Percentiles rank a stretch among this genome's conserved stretches.
These are phyloP conservation scores for Geosiphon pyriformis DNA, from an alignment of 192 early-diverging fungal species.

Conservation along the genomic window DNA sequence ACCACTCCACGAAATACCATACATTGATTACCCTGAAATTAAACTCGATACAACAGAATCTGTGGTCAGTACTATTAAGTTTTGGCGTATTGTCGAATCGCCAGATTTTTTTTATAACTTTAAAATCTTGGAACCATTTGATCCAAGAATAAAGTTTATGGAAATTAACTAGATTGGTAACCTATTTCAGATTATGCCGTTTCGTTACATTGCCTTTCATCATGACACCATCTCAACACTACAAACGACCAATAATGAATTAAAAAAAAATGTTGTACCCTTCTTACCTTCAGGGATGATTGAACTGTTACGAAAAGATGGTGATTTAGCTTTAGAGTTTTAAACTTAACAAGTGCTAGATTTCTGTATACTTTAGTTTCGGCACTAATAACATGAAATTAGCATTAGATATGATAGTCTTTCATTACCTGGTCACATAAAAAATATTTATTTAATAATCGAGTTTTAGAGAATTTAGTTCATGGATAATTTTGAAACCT, in stretches of 20 bases:
- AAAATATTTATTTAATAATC: too few species aligned
- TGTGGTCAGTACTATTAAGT: slow-evolving; percentile 31
- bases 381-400: not conserved
- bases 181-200: slow-evolving; percentile 57
- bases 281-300: slow-evolving; percentile 70
- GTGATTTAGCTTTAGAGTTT: slow-evolving; percentile 52
- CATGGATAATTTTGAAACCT: too few species aligned
- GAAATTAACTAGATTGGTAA: not conserved
- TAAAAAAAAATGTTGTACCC: slow-evolving; percentile 31
- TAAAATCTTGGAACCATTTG: not conserved
- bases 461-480: too few species aligned
- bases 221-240: slow-evolving; percentile 24
- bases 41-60: slow-evolving; percentile 60
- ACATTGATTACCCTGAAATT: slow-evolving; percentile 71
- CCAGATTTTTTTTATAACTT: not conserved
- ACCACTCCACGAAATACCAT: slow-evolving; percentile 57
- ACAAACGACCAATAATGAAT: slow-evolving; percentile 29
- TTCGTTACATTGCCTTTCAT: slow-evolving; percentile 61
- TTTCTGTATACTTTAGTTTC: too few species aligned
- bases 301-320: slow-evolving; percentile 66
- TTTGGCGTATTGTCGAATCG: not conserved
- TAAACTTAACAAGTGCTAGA: too few species aligned
- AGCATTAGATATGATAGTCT: not conserved
- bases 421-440: not conserved
- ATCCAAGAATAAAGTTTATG: not conserved